Percentiles rank a stretch among this genome's conserved stretches.
These are phyloP conservation scores for Pugionium cornutum DNA, from an alignment of 345 rosid species.

Conservation along the genomic window DNA sequence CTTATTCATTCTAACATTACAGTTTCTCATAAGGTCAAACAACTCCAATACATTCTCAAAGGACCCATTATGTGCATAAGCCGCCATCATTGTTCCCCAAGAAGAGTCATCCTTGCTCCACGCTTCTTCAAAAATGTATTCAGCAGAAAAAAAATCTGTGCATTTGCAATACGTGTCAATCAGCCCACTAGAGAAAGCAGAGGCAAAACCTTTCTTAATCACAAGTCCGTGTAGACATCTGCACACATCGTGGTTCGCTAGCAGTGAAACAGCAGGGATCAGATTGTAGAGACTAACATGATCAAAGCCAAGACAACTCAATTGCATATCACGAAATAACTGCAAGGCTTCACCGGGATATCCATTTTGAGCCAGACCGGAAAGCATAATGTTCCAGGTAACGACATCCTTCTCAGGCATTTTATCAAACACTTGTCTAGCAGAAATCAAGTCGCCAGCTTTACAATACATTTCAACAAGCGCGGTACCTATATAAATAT, in stretches of 20 bases:
- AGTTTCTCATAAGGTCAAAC: constrained; percentile 43
- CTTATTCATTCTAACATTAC: constrained; percentile 45
- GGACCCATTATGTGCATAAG: constrained; percentile 51
- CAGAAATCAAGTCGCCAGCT: constrained; percentile 45
- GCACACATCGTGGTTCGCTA: constrained; percentile 46
- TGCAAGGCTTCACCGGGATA: constrained; percentile 42
- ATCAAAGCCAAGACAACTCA: constrained; percentile 41
- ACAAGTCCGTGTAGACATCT: constrained; percentile 56
- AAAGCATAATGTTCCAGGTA: constrained; percentile 57
- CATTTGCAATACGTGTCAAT: constrained; percentile 61
- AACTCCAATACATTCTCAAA: constrained; percentile 49
- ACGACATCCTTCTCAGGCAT: constrained; percentile 53
- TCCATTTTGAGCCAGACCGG: constrained; percentile 44
- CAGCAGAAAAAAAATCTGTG: constrained; percentile 43
- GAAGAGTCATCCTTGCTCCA: constrained; percentile 42
- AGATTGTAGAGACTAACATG: constrained; percentile 53
- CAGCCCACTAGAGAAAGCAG: constrained; percentile 49
- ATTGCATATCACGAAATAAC: constrained; percentile 47
- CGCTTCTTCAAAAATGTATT: constrained; percentile 44
- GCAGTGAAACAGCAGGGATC: constrained; percentile 61
- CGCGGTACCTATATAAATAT: constrained; percentile 55
- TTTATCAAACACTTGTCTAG: constrained; percentile 53
- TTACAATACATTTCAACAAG: constrained; percentile 58
- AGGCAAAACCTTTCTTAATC: constrained; percentile 45
- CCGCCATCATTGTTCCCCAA: constrained; percentile 62